phyloP scores from a whole-genome alignment of 2,329 filamentous ascomycete genomes.

The Ceratocystis albifundus region DNA sequence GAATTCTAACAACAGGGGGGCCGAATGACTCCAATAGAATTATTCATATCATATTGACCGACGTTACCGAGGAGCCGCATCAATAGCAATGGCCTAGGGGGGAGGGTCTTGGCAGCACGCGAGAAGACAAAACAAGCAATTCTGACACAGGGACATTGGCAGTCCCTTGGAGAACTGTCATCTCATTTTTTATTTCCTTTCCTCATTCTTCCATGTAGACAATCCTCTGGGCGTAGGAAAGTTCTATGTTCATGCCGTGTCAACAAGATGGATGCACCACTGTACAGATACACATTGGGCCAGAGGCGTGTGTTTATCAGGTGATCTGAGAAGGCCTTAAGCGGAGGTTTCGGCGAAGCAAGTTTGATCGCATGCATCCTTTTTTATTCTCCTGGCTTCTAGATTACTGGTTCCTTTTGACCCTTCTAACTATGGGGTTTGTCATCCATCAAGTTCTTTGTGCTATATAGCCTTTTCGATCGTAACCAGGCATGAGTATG shows the following conservation, averaged over 20 bases:
- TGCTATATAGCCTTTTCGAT: neutral
- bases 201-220: neutral
- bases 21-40: neutral
- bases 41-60: neutral
- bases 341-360: conserved; percentile 6
- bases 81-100: neutral
- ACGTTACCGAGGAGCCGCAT: neutral
- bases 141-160: neutral
- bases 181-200: conserved; percentile 6
- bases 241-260: neutral
- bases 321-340: neutral
- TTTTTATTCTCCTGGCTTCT: neutral
- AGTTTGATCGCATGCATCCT: conserved; percentile 1
- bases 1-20: neutral
- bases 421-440: too few relatives aligned
- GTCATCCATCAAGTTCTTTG: too few relatives aligned
- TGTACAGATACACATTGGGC: neutral
- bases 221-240: neutral
- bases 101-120: neutral
- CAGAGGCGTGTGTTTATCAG: conserved; percentile 6
- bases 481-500: too few relatives aligned
- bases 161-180: neutral
- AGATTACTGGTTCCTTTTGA: neutral
- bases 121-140: neutral
- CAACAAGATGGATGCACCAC: neutral